Base-by-base conservation (phyloP, 164 flowering plant species). In the Amborella trichopoda region DNA sequence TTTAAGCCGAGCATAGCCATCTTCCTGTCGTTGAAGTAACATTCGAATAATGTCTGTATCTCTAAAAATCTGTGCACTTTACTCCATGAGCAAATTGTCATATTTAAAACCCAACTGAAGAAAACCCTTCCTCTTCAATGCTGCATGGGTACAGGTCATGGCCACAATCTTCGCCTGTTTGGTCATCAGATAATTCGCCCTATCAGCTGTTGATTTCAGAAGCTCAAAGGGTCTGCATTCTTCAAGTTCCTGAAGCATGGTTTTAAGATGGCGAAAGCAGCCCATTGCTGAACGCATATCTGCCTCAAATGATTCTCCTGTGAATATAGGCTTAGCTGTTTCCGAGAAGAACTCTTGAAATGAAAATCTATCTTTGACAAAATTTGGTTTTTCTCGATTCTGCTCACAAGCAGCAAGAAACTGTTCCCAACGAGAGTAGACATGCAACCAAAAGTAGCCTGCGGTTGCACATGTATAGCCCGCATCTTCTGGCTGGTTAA, bases 111-210 rank as follows among this genome's bases (percentile, higher is more conserved):
- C 99, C 30, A 80, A 43, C 42, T 82, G 78, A 49, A 91, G 89
- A 68, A 91, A 91, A 68, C 87, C 99, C 60, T 84, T 91, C 62
- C 99, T 71, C 63, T 91, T 91, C 12, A 91, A 67, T 25, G 99
- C 99, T 20, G 99, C 99, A 68, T 91, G 99, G 30, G 99, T 91
- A 65, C 99, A 91, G 32, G 99, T 87, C 99, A 91, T 91, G 38
- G 99, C 99, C 40, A 91, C 99, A 64, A 91, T 84, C 65, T 91
- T 91, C 30, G 96, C 96, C 54, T 91, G 99, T 63, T 91, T 91
- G 18, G 95, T 91, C 96, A 87, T 91, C 27, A 91, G 65, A 62
- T 91, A 84, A 62, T 91, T 87, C 59, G 99, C 88, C 44, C 99
- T 73, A 61, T 91, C 99, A 55, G 84, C 96, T 2, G 95, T 88